Base-by-base conservation (phyloP, 1,284 basidiomycete genomes). In the Kwoniella shivajii region DNA sequence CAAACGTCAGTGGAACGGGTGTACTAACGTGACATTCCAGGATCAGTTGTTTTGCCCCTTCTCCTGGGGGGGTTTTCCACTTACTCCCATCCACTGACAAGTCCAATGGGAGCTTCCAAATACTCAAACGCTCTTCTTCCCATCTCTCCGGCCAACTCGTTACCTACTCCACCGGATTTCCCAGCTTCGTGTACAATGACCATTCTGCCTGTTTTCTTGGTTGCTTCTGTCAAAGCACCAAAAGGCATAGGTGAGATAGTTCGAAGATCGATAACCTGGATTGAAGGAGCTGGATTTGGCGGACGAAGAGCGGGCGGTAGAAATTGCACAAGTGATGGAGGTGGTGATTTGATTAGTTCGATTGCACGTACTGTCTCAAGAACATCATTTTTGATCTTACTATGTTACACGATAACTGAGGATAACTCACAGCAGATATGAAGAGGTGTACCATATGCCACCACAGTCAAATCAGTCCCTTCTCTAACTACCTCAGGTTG, bases 111-210 rank as follows among this genome's bases (percentile, higher is more conserved):
- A 3, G 92, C 92, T 58, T 90, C 85, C 54, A 95, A 78, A 73
- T 87, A 88, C 68, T 94, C 81, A 79, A 95, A 95, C 64, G 89
- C 91, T 55, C 87, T 80, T 72, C 88, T 87, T 77, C 90, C 89
- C 9, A 95, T 81, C 76, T 93, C 89, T 0, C 90, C 89, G 11
- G 87, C 86, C 44, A 95, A 88, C 69, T 95, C 90, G 20, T 87
- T 87, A 7, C 90, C 91, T n/a, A 87, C 88, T 27, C 92, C 88
- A 3, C 85, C 89, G 3, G 88, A 90, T 69, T 85, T 84, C 1
- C 90, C 87, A 3, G 92, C 92, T 76, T 95, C 92, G 69, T 95
- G 92, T 11, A 94, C 90, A 47, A 95, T 82, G n/a, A 95, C 86
- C 54, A 92, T 81, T 26, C 91, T 80, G 0, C 92, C 89, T 0